Percentiles rank a stretch among this genome's conserved stretches.
phyloP scores from a whole-genome alignment of 257 asterid species.

The Solanum piurae region DNA sequence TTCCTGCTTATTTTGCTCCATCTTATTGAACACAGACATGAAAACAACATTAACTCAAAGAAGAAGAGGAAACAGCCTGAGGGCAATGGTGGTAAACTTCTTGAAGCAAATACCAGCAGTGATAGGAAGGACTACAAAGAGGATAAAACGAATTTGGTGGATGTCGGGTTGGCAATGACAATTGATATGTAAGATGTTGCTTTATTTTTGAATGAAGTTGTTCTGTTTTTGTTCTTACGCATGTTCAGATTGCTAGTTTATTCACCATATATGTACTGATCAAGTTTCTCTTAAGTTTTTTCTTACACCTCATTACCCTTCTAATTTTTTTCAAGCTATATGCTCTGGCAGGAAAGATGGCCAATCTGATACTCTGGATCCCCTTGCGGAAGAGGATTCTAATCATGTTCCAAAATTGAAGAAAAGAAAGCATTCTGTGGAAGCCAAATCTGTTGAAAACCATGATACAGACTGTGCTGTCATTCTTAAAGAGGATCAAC shows the following conservation, averaged over 20 bases:
- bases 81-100: slow-evolving; percentile 15
- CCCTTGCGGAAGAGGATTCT: slow-evolving; percentile 18
- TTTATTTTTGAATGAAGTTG: neutral
- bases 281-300: neutral
- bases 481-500: slow-evolving; percentile 15
- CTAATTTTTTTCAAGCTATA: neutral
- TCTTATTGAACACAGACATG: slow-evolving; percentile 13
- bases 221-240: neutral
- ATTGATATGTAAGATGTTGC: slow-evolving; percentile 25
- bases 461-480: neutral
- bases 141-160: slow-evolving; percentile 24
- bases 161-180: slow-evolving; percentile 2
- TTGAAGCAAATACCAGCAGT: slow-evolving; percentile 11
- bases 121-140: slow-evolving; percentile 10
- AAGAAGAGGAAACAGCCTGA: slow-evolving; percentile 48
- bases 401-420: slow-evolving; percentile 27
- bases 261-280: neutral
- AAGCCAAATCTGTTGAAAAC: slow-evolving; percentile 11
- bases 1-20: neutral
- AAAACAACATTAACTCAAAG: slow-evolving; percentile 12
- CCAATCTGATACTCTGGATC: neutral
- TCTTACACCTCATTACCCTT: neutral
- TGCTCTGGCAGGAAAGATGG: slow-evolving; percentile 27
- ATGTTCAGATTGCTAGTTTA: neutral
- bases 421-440: slow-evolving; percentile 38